These are phyloP conservation scores for Vitis riparia DNA, from an alignment of 164 flowering plant genomes.

Conservation along the genomic window DNA sequence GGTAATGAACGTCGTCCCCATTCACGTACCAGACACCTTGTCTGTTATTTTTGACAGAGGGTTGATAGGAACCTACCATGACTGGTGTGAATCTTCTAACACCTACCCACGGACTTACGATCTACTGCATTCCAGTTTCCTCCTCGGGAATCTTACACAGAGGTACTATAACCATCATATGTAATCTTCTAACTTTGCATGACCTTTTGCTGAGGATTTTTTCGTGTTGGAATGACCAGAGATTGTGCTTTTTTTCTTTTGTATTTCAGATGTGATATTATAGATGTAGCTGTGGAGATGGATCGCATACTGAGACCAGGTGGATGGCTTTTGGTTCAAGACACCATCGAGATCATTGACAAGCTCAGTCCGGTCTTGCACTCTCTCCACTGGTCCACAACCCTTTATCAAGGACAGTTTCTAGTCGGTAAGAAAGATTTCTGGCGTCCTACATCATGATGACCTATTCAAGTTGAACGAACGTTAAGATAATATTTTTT, in stretches of 20 bases:
- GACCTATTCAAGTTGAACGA: conserved; percentile 7
- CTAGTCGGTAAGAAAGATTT: conserved; percentile 71
- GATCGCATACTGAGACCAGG: conserved; percentile 86
- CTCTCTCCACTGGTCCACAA: conserved; percentile 81
- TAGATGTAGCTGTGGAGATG: conserved; percentile 69
- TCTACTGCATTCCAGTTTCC: conserved; percentile 77
- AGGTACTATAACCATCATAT: conserved; percentile 42
- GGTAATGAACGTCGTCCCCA: conserved; percentile 88
- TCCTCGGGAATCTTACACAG: conserved; percentile 48
- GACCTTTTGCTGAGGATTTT: background rate
- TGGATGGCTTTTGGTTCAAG: conserved; percentile 70
- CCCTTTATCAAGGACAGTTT: conserved; percentile 45
- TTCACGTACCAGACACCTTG: conserved; percentile 65
- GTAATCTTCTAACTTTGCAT: background rate
- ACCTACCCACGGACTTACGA: conserved; percentile 92
- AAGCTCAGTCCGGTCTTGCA: conserved; percentile 49
- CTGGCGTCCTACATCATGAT: conserved; percentile 61
- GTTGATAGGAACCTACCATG: conserved; percentile 81
- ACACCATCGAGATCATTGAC: conserved; percentile 49
- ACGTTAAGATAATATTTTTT: background rate
- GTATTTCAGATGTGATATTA: conserved; percentile 59
- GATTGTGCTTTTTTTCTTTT: background rate
- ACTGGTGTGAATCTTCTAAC: conserved; percentile 87
- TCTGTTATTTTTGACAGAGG: conserved; percentile 79
- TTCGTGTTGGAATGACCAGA: background rate